Evolutionary conservation across 257 asterid genomes (phyloP), one percentile per base, ranked within the genome.

Genomic region (Scutellaria minor): DNA sequence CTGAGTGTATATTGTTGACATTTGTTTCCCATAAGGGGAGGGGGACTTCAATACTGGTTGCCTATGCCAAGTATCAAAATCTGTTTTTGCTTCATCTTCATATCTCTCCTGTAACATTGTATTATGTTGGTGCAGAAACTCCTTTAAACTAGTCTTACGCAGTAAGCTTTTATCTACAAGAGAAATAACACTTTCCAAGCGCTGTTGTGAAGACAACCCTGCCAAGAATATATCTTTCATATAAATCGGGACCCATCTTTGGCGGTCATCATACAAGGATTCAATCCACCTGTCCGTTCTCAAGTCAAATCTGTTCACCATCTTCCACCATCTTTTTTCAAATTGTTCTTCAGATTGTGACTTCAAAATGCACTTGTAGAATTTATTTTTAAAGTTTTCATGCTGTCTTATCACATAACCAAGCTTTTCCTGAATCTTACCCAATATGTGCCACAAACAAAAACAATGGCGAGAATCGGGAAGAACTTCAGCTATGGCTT

Each of bases 1-100:
- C 75, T 81, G 79, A 53, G 88, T 83, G 71, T 85, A 85, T 65
- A 76, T 58, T n/a, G 70, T 54, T 42, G 84, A 73, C 88, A 85
- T 77, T 66, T 83, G 88, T 68, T 81, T 85, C 14, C 80, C 88
- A 44, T 68, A 85, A 56, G 88, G 90, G 10, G 90, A 85, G 7
- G 90, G 88, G 70, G 88, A 81, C 68, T 77, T 81, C 72, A 83
- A 31, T 62, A 69, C 78, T 24, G 85, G 80, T 41, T 73, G 83
- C 79, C 55, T 75, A 48, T 79, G 68, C 83, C 85, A 72, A 2
- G 83, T 68, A 53, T 81, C 82, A 10, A 77, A 69, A 74, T 85
- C 86, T 62, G 80, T 76, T 4, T 75, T 85, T 48, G 88, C 86
- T 77, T 85, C 90, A 45, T 81, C 85, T 69, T 85, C 85, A 9